Evolutionary conservation across 805 yeast species (phyloP).

Genomic region (Saccharomyces jurei): DNA sequence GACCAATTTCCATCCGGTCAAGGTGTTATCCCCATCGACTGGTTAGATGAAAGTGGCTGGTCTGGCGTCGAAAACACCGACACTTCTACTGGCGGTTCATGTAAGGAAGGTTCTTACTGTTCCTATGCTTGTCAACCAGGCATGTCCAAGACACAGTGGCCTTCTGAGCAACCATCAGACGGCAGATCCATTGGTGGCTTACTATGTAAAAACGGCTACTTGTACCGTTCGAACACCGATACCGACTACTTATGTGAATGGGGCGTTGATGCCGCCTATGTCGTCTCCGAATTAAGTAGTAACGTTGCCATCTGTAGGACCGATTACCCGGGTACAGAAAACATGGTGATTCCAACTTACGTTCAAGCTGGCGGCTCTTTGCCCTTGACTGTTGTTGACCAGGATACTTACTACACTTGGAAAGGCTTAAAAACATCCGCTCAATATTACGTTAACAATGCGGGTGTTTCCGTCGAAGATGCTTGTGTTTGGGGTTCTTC

Average conservation of each 20-base stretch:
- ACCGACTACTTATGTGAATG: slow-evolving; percentile 75
- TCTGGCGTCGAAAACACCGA: slow-evolving; percentile 31
- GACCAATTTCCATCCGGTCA: slow-evolving; percentile 63
- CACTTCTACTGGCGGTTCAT: slow-evolving; percentile 57
- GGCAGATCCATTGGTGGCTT: slow-evolving; percentile 97
- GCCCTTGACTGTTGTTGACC: slow-evolving; percentile 75
- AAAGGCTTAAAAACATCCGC: slow-evolving; percentile 76
- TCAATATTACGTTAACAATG: slow-evolving; percentile 95
- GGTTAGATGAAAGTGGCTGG: slow-evolving; percentile 49
- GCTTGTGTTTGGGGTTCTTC: slow-evolving; percentile 92
- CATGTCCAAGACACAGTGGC: slow-evolving; percentile 99
- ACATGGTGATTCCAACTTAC: slow-evolving; percentile 91
- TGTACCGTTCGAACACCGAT: slow-evolving; percentile 72
- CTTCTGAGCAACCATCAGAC: slow-evolving; percentile 73
- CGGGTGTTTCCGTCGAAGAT: slow-evolving; percentile 83
- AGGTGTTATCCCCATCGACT: slow-evolving; percentile 58
- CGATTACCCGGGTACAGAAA: slow-evolving; percentile 98
- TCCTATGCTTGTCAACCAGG: slow-evolving; percentile 98
- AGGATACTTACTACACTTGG: slow-evolving; percentile 76
- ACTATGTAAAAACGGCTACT: slow-evolving; percentile 72
- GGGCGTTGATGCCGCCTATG: slow-evolving; percentile 70
- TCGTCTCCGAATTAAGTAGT: slow-evolving; percentile 54
- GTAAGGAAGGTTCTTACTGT: slow-evolving; percentile 89
- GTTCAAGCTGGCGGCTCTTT: slow-evolving; percentile 59
- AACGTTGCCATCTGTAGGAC: slow-evolving; percentile 93